A percentile compares a stretch with the other conserved stretches of the same genome.
phyloP scores from a whole-genome alignment of 805 yeast species.

The Barnettozyma wickerhamii region DNA sequence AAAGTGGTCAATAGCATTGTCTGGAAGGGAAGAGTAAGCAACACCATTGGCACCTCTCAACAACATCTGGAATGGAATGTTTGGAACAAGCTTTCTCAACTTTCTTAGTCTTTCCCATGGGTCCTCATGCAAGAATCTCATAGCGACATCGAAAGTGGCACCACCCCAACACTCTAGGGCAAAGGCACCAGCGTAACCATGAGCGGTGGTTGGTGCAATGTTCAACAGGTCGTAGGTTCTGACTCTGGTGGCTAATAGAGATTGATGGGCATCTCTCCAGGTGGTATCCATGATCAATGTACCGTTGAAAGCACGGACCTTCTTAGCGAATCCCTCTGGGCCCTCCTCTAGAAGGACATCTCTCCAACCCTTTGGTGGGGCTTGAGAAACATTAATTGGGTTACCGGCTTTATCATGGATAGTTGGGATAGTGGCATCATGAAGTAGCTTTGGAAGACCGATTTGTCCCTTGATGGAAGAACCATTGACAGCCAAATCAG shows the following conservation, averaged over 20 bases:
- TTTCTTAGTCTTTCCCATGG: constrained; percentile 96
- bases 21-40: constrained; percentile 96
- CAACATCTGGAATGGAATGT: constrained; percentile 98
- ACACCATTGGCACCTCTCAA: constrained; percentile 99
- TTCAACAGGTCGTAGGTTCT: constrained; percentile 88
- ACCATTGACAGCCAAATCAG: constrained; percentile 93
- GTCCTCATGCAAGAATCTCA: constrained; percentile 97
- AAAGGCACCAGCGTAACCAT: constrained; percentile 85
- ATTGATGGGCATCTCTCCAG: constrained; percentile 99
- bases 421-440: constrained; percentile 73
- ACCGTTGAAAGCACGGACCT: constrained; percentile 80
- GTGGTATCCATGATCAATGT: constrained; percentile 96
- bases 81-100: constrained; percentile 88
- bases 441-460: constrained; percentile 79
- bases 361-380: constrained; percentile 84
- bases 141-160: constrained; percentile 97
- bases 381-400: constrained; percentile 50
- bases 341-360: constrained; percentile 79
- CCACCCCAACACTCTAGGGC: constrained; percentile 99
- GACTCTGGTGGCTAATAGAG: constrained; percentile 93
- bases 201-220: constrained; percentile 92
- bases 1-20: constrained; percentile 97
- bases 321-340: constrained; percentile 84
- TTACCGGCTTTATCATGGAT: constrained; percentile 61
- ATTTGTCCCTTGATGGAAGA: constrained; percentile 93